These are phyloP conservation scores for Cladosporium phlei DNA, from an alignment of 2,329 filamentous ascomycete genomes.

Conservation along the genomic window DNA sequence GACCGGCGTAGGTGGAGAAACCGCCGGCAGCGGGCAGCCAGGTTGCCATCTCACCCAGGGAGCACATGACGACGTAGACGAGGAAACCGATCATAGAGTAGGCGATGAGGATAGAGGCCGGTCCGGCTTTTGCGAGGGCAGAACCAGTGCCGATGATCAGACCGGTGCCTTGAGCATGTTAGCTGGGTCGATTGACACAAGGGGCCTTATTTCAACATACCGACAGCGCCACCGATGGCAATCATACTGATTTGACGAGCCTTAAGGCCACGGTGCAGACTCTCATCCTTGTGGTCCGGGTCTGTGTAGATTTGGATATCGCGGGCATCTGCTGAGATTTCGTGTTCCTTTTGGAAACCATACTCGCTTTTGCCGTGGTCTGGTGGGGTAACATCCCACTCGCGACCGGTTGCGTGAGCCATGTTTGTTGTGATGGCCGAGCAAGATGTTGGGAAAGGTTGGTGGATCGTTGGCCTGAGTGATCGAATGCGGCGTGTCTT, in stretches of 20 bases:
- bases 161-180: slow-evolving; percentile 46
- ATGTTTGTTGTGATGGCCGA: neutral
- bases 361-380: slow-evolving; percentile 8
- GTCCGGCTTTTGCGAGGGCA: slow-evolving; percentile 48
- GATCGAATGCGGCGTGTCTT: neutral
- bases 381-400: slow-evolving; percentile 1
- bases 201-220: slow-evolving; percentile 24
- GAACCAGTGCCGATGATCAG: slow-evolving; percentile 63
- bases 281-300: slow-evolving; percentile 18
- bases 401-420: slow-evolving; percentile 7
- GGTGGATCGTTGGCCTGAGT: neutral
- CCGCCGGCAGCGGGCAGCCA: slow-evolving; percentile 74
- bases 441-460: neutral
- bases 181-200: neutral
- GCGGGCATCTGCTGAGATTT: neutral
- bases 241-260: slow-evolving; percentile 58
- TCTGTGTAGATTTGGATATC: slow-evolving; percentile 10
- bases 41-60: slow-evolving; percentile 77
- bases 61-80: slow-evolving; percentile 77
- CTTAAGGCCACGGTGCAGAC: slow-evolving; percentile 50
- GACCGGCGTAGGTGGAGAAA: slow-evolving; percentile 51
- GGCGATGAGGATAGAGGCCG: slow-evolving; percentile 65
- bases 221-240: slow-evolving; percentile 71
- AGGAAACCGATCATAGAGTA: slow-evolving; percentile 66
- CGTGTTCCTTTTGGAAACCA: slow-evolving; percentile 8